Evolutionary conservation across 2,329 filamentous ascomycete species (phyloP), one percentile per base, ranked within the genome.

Genomic region (Aspergillus sp.): DNA sequence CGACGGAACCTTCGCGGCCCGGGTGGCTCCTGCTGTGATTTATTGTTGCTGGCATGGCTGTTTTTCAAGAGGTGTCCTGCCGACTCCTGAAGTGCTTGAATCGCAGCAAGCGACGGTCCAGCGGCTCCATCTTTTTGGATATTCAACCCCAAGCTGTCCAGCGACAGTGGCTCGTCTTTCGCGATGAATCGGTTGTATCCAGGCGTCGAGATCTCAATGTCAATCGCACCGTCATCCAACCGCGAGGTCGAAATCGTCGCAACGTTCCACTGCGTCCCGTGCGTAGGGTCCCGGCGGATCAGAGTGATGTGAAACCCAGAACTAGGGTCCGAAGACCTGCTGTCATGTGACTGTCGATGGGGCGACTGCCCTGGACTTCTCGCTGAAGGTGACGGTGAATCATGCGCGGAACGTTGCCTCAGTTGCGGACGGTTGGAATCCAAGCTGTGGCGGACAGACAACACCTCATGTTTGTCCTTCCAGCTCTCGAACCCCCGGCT

Each of bases 241-340:
- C 51, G 58, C 33, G 60, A 58, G 39, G 65, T 69, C 38, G 74
- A 76, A 42, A 88, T 75, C 46, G 75, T 81, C 26, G 82, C 86
- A 8, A 89, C 76, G 58, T 89, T 89, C 84, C 85, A 88, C 63
- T 89, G 86, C 46, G 74, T 74, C 5, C 81, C 80, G 6, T 82
- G 79, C 26, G 76, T 73, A 1, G 83, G 83, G 60, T 89, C 83
- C 52, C 85, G 79, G n/a, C 86, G 81, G 56, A 89, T 88, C 9
- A 90, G 65, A 0, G 80, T 83, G 41, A 74, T 63, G 46, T 63
- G 61, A 44, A 70, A 70, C 2, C 64, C 57, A n/a, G 56, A 49
- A 39, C 36, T 28, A 30, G 52, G 48, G 9, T 50, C 54, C 7
- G 47, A 35, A 41, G 49, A 38, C 26, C 41, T 12, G 38, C 9